Percentiles rank a stretch among this genome's conserved stretches.
Conservation (phyloP, 805 yeast genomes). For the Jamesozyma piceae region DNA sequence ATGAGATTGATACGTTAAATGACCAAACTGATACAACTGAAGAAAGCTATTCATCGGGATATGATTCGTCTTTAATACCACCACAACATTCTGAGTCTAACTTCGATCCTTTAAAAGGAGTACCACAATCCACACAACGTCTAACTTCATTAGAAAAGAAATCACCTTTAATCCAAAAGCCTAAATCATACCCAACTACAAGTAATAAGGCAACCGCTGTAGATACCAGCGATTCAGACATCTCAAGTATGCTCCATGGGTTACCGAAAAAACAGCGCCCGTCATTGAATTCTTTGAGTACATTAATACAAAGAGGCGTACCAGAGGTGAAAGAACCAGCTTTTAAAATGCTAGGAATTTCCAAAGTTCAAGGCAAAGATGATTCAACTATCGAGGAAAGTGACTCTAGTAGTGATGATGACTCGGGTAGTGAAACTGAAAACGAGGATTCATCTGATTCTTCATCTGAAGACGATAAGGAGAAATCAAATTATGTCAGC, state of each 20-base stretch:
- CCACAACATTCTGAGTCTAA: background rate
- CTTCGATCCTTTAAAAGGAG: background rate
- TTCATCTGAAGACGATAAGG: slow-evolving; percentile 10
- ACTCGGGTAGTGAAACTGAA: slow-evolving; percentile 2
- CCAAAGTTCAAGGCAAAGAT: background rate
- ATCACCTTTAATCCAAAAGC: background rate
- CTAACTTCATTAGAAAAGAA: background rate
- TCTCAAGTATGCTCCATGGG: slow-evolving; percentile 7
- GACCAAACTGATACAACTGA: background rate
- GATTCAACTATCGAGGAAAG: background rate
- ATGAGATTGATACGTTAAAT: background rate
- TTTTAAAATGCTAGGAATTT: slow-evolving; percentile 5
- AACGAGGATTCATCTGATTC: slow-evolving; percentile 3
- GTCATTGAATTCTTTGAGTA: slow-evolving; percentile 43
- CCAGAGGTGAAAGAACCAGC: slow-evolving; percentile 50
- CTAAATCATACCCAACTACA: background rate
- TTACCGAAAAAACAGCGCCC: slow-evolving; percentile 22
- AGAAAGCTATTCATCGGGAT: background rate
- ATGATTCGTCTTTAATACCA: background rate
- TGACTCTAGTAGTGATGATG: background rate
- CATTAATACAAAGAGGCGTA: slow-evolving; percentile 47
- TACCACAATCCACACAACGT: slow-evolving; percentile 1
- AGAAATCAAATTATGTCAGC: slow-evolving; percentile 30
- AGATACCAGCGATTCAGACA: background rate
- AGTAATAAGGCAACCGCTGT: background rate